These are phyloP conservation scores for Paraphoma chrysanthemicola DNA, from an alignment of 2,329 filamentous ascomycete species.

Conservation along the genomic window DNA sequence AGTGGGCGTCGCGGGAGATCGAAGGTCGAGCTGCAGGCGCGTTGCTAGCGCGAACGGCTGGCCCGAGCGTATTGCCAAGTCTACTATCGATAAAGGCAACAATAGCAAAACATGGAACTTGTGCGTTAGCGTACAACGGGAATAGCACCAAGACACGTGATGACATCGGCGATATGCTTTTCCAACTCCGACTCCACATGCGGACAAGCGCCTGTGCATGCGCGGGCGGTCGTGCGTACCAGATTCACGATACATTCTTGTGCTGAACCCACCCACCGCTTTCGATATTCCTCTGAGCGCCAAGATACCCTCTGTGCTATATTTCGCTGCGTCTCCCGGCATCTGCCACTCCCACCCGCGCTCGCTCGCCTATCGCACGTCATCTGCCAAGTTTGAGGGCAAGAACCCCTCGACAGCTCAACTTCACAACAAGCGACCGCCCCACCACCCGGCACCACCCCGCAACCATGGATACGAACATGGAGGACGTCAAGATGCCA, in stretches of 20 bases:
- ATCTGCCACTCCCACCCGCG: conserved; percentile 7
- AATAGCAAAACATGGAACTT: neutral
- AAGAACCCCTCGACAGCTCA: conserved; percentile 43
- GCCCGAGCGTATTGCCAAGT: neutral
- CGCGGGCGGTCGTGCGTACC: conserved; percentile 19
- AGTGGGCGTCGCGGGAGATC: conserved; percentile 7
- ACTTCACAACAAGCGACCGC: conserved; percentile 36
- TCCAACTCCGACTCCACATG: conserved; percentile 1
- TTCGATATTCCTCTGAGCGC: conserved; percentile 17
- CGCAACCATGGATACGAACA: conserved; percentile 89
- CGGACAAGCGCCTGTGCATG: conserved; percentile 13
- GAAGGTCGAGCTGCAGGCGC: conserved; percentile 1
- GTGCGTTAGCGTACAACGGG: too few species aligned
- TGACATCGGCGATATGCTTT: conserved; percentile 1
- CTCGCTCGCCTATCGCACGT: conserved; percentile 36
- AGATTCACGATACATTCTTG: conserved; percentile 28
- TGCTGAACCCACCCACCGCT: conserved; percentile 25
- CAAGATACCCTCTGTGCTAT: conserved; percentile 10
- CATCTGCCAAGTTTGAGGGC: conserved; percentile 48
- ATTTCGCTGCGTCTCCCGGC: conserved; percentile 1
- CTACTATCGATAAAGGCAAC: neutral
- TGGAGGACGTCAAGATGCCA: conserved; percentile 95
- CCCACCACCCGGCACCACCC: conserved; percentile 29
- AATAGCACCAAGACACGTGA: conserved; percentile 3
- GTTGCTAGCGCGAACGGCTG: neutral